Evolutionary conservation across 805 yeast genomes (phyloP).

Genomic region (Lipomyces sp.): DNA sequence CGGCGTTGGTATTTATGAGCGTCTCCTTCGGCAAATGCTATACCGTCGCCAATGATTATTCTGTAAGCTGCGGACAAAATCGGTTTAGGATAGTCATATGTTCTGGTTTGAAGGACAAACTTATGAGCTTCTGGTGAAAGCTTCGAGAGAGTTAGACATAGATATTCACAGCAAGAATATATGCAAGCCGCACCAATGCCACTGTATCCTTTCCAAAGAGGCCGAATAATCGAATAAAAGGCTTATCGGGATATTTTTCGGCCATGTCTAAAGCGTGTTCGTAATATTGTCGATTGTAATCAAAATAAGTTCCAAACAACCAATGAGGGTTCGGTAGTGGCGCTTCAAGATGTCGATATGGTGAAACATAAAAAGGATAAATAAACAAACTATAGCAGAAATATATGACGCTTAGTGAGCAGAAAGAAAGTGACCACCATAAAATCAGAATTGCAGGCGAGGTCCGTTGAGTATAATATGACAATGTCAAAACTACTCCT

Average conservation of each 20-base stretch:
- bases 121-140: constrained; percentile 23
- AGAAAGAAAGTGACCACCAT: too few relatives aligned
- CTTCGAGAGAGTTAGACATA: neutral
- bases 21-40: constrained; percentile 31
- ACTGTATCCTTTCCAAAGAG: constrained; percentile 17
- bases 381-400: constrained; percentile 16
- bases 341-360: constrained; percentile 15
- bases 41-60: constrained; percentile 27
- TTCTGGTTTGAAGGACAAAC: constrained; percentile 14
- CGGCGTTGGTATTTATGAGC: constrained; percentile 24
- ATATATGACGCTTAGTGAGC: too few relatives aligned
- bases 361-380: constrained; percentile 26
- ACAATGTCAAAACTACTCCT: too few relatives aligned
- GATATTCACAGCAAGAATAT: too few relatives aligned
- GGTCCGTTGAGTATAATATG: too few relatives aligned
- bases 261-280: constrained; percentile 14
- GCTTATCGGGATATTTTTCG: constrained; percentile 20
- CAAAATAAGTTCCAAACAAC: constrained; percentile 22
- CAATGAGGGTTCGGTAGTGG: constrained; percentile 24
- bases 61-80: constrained; percentile 12
- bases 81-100: constrained; percentile 28
- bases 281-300: constrained; percentile 15
- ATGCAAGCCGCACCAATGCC: constrained; percentile 18
- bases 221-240: constrained; percentile 14
- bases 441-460: too few relatives aligned